Conservation (phyloP, 495 filamentous ascomycete species). For the Aspergillus olivimuriae region DNA sequence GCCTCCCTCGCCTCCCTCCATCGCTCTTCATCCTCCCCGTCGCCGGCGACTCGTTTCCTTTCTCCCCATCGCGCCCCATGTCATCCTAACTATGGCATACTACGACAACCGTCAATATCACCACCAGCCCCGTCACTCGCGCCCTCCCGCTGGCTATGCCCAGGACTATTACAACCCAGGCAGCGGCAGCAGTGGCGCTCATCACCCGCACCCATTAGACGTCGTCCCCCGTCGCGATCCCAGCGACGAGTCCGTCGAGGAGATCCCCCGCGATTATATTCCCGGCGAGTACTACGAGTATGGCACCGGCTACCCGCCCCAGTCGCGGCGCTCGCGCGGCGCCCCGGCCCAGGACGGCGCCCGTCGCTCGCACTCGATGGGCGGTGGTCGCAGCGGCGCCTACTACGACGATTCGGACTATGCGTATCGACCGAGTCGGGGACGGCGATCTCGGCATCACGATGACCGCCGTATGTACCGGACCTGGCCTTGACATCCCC, state of each 20-base stretch:
- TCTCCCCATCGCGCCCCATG: conserved; percentile 4
- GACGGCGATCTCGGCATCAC: conserved; percentile 46
- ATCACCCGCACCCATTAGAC: conserved; percentile 27
- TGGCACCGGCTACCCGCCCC: conserved; percentile 40
- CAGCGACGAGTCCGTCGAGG: conserved; percentile 60
- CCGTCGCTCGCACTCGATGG: conserved; percentile 39
- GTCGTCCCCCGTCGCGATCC: conserved; percentile 45
- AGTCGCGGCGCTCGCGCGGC: conserved; percentile 27
- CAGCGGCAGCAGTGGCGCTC: conserved; percentile 9
- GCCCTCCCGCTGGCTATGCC: conserved; percentile 24
- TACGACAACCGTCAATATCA: conserved; percentile 32
- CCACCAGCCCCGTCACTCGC: conserved; percentile 22
- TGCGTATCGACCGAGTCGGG: conserved; percentile 45
- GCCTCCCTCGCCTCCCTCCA: conserved; percentile 4
- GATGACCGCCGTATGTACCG: conserved; percentile 46
- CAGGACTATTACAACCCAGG: conserved; percentile 27
- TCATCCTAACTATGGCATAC: conserved; percentile 30
- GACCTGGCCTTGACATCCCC: not conserved
- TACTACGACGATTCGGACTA: conserved; percentile 47
- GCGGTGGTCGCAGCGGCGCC: conserved; percentile 34
- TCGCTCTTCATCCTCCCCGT: conserved; percentile 12
- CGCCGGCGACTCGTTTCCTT: conserved; percentile 10
- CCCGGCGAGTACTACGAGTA: conserved; percentile 47
- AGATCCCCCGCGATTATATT: conserved; percentile 61
- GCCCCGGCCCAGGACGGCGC: conserved; percentile 24